Base-by-base conservation (phyloP, 1,139 yeast species). In the Yamadazyma atlantica region DNA sequence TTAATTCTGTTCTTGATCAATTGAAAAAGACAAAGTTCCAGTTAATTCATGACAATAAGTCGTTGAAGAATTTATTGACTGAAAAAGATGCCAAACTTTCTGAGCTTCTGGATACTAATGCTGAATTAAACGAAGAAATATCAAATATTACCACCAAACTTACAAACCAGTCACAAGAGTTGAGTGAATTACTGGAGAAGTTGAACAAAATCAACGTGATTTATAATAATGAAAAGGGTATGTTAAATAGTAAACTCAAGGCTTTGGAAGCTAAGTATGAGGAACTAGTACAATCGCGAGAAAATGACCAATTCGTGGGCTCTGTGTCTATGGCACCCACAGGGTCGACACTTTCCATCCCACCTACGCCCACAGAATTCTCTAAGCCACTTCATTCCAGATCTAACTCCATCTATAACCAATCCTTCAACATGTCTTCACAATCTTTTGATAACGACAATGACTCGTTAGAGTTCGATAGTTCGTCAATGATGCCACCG, bases 1-100 rank as follows among this genome's bases (percentile, higher is more conserved):
- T 82, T 29, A 71, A 76, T 27, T 44, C 55, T 13, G 57, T 66
- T 3, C 44, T 68, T 2, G 78, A 73, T 7, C 36, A 52, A 1
- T 44, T 64, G 33, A 69, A 64, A 40, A 60, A 58, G 36, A 48
- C 64, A 6, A 68, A 70, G 38, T 34, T 47, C 9, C 66, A 63
- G 39, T 38, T 57, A 6, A 38, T 59, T 2, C 46, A 49, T 13
- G 77, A 72, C 29, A 38, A 63, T 25, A 60, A 60, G 39, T 54
- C 49, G 17, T 39, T 58, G 4, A 57, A 61, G 22, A 39, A 53
- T 15, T 41, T 57, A 31, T 34, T 58, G 26, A 64, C 62, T 37
- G 60, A 57, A 3, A 45, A 46, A 4, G 67, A 62, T 13, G 33
- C 50, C 13, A 35, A 31, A 18, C 21, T 38, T 4, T 18, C 39